A percentile compares a stretch with the other conserved stretches of the same genome.
Evolutionary conservation across 2,329 filamentous ascomycete genomes (phyloP).

Genomic region (Penicillium sp.): DNA sequence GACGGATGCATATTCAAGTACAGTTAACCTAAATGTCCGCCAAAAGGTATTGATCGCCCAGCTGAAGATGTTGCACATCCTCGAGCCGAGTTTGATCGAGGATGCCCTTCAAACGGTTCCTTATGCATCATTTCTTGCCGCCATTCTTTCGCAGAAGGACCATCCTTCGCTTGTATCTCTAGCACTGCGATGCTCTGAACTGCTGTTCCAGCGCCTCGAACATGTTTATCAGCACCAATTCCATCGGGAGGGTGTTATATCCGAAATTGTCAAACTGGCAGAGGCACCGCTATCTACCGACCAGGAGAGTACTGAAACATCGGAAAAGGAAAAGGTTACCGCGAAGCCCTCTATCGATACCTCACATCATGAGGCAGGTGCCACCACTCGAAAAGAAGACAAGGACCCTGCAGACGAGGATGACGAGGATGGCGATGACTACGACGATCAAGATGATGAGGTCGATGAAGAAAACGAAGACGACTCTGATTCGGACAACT

Average conservation of each 20-base stretch:
- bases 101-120: slow-evolving; percentile 83
- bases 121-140: slow-evolving; percentile 91
- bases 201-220: slow-evolving; percentile 77
- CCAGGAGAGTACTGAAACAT: slow-evolving; percentile 11
- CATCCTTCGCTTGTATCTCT: slow-evolving; percentile 80
- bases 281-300: slow-evolving; percentile 36
- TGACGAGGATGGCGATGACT: slow-evolving; percentile 50
- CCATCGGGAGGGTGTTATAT: slow-evolving; percentile 91
- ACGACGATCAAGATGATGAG: slow-evolving; percentile 51
- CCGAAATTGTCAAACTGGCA: slow-evolving; percentile 79
- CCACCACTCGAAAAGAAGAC: slow-evolving; percentile 28
- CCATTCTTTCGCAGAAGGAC: slow-evolving; percentile 92
- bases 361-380: slow-evolving; percentile 7
- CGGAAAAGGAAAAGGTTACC: not conserved
- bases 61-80: slow-evolving; percentile 92
- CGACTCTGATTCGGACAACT: slow-evolving; percentile 64
- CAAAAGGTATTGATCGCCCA: slow-evolving; percentile 96
- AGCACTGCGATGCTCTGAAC: slow-evolving; percentile 81
- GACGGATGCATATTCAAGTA: slow-evolving; percentile 95
- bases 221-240: slow-evolving; percentile 92
- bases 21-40: slow-evolving; percentile 87
- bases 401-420: slow-evolving; percentile 43
- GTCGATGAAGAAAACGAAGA: slow-evolving; percentile 45
- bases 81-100: slow-evolving; percentile 77
- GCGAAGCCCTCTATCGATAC: slow-evolving; percentile 10